Evolutionary conservation across 768 basidiomycete genomes (phyloP).

Genomic region (Tricholoma furcatifolium): DNA sequence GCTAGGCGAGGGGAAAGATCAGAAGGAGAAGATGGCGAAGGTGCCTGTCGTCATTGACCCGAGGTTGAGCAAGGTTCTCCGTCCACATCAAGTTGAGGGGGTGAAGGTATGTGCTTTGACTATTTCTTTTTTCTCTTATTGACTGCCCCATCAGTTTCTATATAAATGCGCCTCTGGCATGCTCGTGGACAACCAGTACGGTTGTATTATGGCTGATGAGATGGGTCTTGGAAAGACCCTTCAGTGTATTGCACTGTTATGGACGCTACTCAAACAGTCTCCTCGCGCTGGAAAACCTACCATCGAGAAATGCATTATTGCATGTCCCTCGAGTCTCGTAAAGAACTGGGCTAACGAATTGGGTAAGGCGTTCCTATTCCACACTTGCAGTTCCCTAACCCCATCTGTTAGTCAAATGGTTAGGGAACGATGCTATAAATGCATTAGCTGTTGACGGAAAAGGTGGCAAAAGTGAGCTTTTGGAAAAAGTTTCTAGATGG

Average conservation of each 20-base stretch:
- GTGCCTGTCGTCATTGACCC: slow-evolving; percentile 98
- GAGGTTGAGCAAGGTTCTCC: slow-evolving; percentile 76
- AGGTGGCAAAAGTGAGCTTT: slow-evolving; percentile 77
- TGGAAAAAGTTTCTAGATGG: slow-evolving; percentile 85
- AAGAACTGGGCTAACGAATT: slow-evolving; percentile 99
- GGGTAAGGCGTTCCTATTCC: slow-evolving; percentile 38
- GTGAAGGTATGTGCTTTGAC: slow-evolving; percentile 67
- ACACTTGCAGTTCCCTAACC: background rate
- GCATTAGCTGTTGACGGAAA: slow-evolving; percentile 91
- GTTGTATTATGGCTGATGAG: slow-evolving; percentile 99
- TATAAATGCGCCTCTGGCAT: slow-evolving; percentile 95
- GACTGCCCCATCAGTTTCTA: slow-evolving; percentile 65
- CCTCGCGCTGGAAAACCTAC: slow-evolving; percentile 82
- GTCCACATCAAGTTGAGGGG: slow-evolving; percentile 98
- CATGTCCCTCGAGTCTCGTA: slow-evolving; percentile 94
- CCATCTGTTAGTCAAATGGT: slow-evolving; percentile 78
- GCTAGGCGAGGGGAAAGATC: slow-evolving; percentile 68
- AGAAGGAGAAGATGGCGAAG: slow-evolving; percentile 67
- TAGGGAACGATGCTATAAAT: slow-evolving; percentile 81
- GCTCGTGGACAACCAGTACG: slow-evolving; percentile 86
- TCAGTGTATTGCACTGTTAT: slow-evolving; percentile 93
- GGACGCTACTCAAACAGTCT: slow-evolving; percentile 95
- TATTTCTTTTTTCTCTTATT: slow-evolving; percentile 2
- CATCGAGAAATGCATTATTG: slow-evolving; percentile 97
- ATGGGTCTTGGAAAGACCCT: slow-evolving; percentile 98